Evolutionary conservation across 495 filamentous ascomycete genomes (phyloP).

Genomic region (Penicillium argentinense): DNA sequence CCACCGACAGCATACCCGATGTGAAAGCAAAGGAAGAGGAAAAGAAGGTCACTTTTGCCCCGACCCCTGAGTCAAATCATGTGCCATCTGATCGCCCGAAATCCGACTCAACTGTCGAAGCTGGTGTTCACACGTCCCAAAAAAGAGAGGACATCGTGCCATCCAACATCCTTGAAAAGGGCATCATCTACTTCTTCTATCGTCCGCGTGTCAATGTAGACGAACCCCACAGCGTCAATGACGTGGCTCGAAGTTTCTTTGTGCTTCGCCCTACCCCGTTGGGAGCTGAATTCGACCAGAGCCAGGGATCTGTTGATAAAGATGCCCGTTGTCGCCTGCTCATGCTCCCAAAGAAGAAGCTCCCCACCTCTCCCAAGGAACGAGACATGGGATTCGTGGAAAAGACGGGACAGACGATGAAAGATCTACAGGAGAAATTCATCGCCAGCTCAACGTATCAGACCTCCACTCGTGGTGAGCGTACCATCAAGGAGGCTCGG

Average conservation of each 20-base stretch:
- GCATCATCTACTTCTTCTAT: slow-evolving; percentile 93
- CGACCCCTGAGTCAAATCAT: background rate
- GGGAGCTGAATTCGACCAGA: slow-evolving; percentile 61
- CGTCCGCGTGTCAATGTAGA: slow-evolving; percentile 73
- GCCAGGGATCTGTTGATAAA: slow-evolving; percentile 58
- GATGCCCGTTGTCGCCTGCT: slow-evolving; percentile 67
- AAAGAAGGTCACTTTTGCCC: no score
- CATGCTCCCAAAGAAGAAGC: slow-evolving; percentile 82
- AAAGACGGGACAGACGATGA: slow-evolving; percentile 64
- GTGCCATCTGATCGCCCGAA: slow-evolving; percentile 3
- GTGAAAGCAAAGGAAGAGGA: slow-evolving; percentile 11
- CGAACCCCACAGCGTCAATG: slow-evolving; percentile 65
- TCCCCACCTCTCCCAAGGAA: slow-evolving; percentile 70
- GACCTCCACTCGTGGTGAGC: slow-evolving; percentile 73
- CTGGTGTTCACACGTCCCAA: slow-evolving; percentile 35
- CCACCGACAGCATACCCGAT: slow-evolving; percentile 14
- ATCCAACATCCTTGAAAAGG: slow-evolving; percentile 84
- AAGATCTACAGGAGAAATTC: slow-evolving; percentile 72
- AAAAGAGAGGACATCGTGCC: slow-evolving; percentile 58
- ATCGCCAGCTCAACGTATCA: slow-evolving; percentile 65
- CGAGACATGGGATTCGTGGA: slow-evolving; percentile 85
- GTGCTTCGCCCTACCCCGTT: slow-evolving; percentile 74
- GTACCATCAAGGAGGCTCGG: slow-evolving; percentile 68
- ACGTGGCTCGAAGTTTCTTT: slow-evolving; percentile 80
- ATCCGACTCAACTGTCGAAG: slow-evolving; percentile 9